These are phyloP conservation scores for Penicillium sp. DNA, from an alignment of 2,329 filamentous ascomycete genomes.

Conservation along the genomic window DNA sequence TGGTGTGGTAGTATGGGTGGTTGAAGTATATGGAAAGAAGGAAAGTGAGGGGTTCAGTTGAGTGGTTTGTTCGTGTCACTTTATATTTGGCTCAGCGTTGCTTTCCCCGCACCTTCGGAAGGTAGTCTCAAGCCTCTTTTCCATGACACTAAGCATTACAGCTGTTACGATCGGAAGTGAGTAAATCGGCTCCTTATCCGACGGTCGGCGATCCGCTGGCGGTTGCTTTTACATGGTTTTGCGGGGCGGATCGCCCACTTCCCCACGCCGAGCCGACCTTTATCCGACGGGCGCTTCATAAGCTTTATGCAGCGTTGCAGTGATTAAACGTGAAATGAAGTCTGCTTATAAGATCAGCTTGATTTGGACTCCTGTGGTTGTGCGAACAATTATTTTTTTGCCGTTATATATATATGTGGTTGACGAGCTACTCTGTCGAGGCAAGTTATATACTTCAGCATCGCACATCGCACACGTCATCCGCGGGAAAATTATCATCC, in stretches of 20 bases:
- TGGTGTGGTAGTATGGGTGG: neutral
- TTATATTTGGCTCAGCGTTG: neutral
- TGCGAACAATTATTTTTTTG: too few species aligned
- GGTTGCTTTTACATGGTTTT: neutral
- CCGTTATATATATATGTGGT: too few species aligned
- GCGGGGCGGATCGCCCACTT: conserved; percentile 2
- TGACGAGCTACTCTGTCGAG: too few species aligned
- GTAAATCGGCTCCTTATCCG: conserved; percentile 6
- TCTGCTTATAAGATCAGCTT: too few species aligned
- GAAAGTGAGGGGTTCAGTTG: neutral
- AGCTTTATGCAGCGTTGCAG: too few species aligned
- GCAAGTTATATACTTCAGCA: too few species aligned
- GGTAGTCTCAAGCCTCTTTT: neutral
- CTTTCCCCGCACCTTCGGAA: conserved; percentile 12
- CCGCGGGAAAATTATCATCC: too few species aligned
- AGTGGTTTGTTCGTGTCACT: neutral
- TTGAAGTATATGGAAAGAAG: neutral
- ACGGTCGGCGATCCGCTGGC: conserved; percentile 6
- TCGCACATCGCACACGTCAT: too few species aligned
- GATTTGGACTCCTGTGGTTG: too few species aligned
- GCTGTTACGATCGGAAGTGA: neutral
- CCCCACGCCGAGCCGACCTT: conserved; percentile 1
- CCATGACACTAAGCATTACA: neutral
- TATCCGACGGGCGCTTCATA: conserved; percentile 2
- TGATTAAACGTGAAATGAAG: too few species aligned